A percentile compares a stretch with the other conserved stretches of the same genome.
Evolutionary conservation across 768 basidiomycete species (phyloP).

Genomic region (Dacryopinax primogenitus): DNA sequence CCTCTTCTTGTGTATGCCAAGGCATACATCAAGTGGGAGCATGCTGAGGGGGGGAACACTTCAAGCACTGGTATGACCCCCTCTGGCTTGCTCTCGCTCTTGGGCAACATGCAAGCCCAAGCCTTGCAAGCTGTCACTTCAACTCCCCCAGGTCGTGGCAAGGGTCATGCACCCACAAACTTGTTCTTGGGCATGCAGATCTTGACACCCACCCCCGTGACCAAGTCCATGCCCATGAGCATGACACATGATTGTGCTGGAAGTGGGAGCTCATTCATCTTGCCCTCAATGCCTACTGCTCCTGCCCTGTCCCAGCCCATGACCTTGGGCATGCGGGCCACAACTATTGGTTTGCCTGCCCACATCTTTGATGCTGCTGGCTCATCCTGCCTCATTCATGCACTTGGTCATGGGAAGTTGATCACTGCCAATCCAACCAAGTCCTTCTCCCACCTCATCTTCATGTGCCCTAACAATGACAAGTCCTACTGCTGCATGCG

Average conservation of each 20-base stretch:
- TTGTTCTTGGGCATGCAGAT: too few relatives aligned
- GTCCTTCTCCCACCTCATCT: background rate
- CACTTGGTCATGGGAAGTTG: background rate
- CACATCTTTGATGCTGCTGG: background rate
- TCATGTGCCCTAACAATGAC: background rate
- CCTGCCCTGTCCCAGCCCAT: background rate
- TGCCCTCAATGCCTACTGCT: background rate
- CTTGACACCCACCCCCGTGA: background rate
- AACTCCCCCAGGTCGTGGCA: too few relatives aligned
- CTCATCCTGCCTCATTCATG: background rate
- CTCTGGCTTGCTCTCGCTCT: too few relatives aligned
- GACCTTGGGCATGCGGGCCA: background rate
- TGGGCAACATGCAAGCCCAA: too few relatives aligned
- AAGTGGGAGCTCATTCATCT: background rate
- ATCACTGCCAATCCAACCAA: background rate
- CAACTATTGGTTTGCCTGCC: background rate
- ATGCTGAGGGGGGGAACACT: background rate
- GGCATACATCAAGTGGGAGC: background rate
- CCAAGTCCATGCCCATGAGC: background rate
- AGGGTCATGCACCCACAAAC: too few relatives aligned
- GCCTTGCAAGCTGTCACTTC: too few relatives aligned
- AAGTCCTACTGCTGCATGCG: background rate
- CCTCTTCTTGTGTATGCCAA: background rate
- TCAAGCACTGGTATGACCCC: background rate
- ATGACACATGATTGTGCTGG: background rate